Base-by-base conservation (phyloP, 1,284 basidiomycete genomes). In the Ceratobasidium sp. region DNA sequence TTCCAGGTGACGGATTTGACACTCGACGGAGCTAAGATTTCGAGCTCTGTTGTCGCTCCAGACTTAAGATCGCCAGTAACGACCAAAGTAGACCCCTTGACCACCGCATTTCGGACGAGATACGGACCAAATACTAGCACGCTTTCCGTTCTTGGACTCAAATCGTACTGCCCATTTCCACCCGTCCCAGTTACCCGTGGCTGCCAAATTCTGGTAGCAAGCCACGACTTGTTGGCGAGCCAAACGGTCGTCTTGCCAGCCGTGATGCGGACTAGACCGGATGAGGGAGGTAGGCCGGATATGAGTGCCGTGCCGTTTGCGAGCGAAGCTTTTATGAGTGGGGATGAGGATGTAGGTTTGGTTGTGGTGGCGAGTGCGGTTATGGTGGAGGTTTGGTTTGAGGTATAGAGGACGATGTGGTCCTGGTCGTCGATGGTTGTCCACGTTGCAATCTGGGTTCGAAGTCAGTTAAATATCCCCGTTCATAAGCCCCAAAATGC, bases 341-440 rank as follows among this genome's bases (percentile, higher is more conserved):
- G 80, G 11, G 80, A 80, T 2, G 71, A 63, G 20, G 78, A 47
- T 15, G 66, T 63, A 6, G 63, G 37, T 13, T 77, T 35, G n/a
- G 23, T 20, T 15, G 63, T 42, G 13, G 60, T 39, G 28, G n/a
- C 7, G n/a, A 68, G 23, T 2, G 53, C 37, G 64, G 81, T 68
- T 3, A n/a, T 82, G 31, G 85, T 75, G 33, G n/a, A n/a, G n/a
- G 81, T 80, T 71, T 86, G 84, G 0, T 83, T 85, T 75, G 11
- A 80, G n/a, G 84, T 83, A 74, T 86, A 86, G 8, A 84, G 80
- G 0, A 86, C 78, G 42, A 86, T 80, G 13, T 83, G 83, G 77
- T 86, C 85, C 2, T 81, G 75, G 13, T 77, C 77, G 31, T 83
- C 83, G 49, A 85, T 83, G 1, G 83, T 85, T 6, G 80, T 77